Conservation (phyloP, 106 monocot species). For the Allium cepa region DNA sequence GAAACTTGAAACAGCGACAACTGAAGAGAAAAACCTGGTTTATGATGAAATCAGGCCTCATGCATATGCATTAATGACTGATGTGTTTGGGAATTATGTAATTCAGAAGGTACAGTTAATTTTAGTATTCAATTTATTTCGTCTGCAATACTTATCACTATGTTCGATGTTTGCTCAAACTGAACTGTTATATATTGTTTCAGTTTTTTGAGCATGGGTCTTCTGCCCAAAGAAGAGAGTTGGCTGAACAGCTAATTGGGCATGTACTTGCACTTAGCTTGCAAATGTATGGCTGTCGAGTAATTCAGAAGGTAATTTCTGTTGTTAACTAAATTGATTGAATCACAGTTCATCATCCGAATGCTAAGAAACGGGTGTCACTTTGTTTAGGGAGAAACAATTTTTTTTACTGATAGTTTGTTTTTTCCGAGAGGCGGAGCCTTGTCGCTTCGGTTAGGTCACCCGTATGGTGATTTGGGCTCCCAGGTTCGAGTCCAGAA, state of each 20-base stretch:
- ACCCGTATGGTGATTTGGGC: too few species aligned
- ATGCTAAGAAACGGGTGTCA: too few species aligned
- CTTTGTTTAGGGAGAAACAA: not conserved
- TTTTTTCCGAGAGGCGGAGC: not conserved
- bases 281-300: slow-evolving; percentile 85
- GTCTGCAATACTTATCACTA: not conserved
- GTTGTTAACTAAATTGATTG: not conserved
- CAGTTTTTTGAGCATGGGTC: slow-evolving; percentile 87
- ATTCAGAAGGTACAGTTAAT: slow-evolving; percentile 60
- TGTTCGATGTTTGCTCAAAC: not conserved
- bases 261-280: slow-evolving; percentile 68
- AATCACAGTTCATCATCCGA: too few species aligned
- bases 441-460: too few species aligned
- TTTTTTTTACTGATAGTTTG: not conserved
- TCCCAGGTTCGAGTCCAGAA: too few species aligned
- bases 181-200: not conserved
- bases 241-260: slow-evolving; percentile 50
- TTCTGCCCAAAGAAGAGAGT: slow-evolving; percentile 55
- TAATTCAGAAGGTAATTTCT: slow-evolving; percentile 66
- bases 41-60: slow-evolving; percentile 65
- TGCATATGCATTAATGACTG: slow-evolving; percentile 64
- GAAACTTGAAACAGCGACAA: slow-evolving; percentile 69
- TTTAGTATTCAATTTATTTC: not conserved
- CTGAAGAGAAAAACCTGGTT: slow-evolving; percentile 68
- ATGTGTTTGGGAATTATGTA: slow-evolving; percentile 94